Evolutionary conservation across 106 monocot species (phyloP).

Genomic region (Dendrobium huoshanense): DNA sequence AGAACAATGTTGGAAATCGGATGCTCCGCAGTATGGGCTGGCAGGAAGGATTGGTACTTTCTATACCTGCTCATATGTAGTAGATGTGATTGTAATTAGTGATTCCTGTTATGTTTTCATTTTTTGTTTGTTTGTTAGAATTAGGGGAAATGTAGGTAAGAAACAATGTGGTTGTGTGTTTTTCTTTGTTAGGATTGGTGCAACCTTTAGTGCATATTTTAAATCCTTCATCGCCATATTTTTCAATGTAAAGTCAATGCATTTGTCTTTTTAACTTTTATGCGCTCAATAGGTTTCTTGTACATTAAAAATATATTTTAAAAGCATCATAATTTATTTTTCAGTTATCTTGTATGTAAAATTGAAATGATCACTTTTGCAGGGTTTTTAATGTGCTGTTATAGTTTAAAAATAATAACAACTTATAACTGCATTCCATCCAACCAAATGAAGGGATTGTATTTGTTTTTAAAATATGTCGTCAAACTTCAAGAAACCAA

Average conservation of each 20-base stretch:
- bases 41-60: constrained; percentile 97
- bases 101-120: neutral
- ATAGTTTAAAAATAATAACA: neutral
- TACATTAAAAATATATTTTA: neutral
- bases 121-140: neutral
- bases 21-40: constrained; percentile 99
- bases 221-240: neutral
- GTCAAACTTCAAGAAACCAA: neutral
- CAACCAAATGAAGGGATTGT: neutral
- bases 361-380: neutral
- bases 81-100: neutral
- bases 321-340: neutral
- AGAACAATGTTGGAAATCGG: constrained; percentile 90
- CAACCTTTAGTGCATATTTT: neutral
- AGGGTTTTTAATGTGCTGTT: neutral
- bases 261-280: neutral
- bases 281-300: neutral
- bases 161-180: neutral
- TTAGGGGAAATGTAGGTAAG: neutral
- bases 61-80: neutral
- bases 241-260: neutral
- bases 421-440: neutral
- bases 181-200: neutral
- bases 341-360: neutral
- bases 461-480: neutral